Evolutionary conservation across 1,284 basidiomycete species (phyloP), one percentile per base, ranked within the genome.

Genomic region (Xerocomus amazonicus): DNA sequence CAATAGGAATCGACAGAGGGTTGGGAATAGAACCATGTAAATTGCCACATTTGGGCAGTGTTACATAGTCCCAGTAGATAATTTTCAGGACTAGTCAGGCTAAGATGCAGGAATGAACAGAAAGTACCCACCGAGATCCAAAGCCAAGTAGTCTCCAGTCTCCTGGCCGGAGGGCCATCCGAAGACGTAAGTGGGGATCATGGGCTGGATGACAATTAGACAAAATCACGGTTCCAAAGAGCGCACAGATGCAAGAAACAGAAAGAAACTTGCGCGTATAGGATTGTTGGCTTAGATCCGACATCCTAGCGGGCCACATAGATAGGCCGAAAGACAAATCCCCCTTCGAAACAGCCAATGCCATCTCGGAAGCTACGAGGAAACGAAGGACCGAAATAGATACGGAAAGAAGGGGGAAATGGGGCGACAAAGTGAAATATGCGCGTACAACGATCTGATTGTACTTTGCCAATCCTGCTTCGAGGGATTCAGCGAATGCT

Each of bases 121-220:
- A 41, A 4, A 6, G 40, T 28, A 54, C 79, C 61, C 60, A 82
- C 95, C 96, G 43, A 99, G 85, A 72, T 99, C 97, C 45, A 99
- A 74, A 3, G 97, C 93, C 45, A 99, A 84, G 70, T 80, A 97
- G 47, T 96, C 89, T 37, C 97, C 97, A 12, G 75, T 76, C 73
- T 99, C 96, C 48, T 91, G 70, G 4, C 96, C 93, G 8, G 85
- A 81, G 14, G 96, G 97, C 89, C 93, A 99, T 37, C 93, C 95
- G 65, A 99, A 98, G 48, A 99, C 96, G 69, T 78, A 99, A 1
- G 96, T 94, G 5, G 97, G 96, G 50, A 98, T 90, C 95, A 92
- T 93, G 19, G 90, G 91, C 87, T 90, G 59, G n/a, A 56, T 5
- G 36, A 56, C 19, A 36, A 42, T 33, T 23, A 45, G 57, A 51